A percentile compares a stretch with the other conserved stretches of the same genome.
These are phyloP conservation scores for Nannochloris sp. DNA, from an alignment of 139 green algal genomes.

Conservation along the genomic window DNA sequence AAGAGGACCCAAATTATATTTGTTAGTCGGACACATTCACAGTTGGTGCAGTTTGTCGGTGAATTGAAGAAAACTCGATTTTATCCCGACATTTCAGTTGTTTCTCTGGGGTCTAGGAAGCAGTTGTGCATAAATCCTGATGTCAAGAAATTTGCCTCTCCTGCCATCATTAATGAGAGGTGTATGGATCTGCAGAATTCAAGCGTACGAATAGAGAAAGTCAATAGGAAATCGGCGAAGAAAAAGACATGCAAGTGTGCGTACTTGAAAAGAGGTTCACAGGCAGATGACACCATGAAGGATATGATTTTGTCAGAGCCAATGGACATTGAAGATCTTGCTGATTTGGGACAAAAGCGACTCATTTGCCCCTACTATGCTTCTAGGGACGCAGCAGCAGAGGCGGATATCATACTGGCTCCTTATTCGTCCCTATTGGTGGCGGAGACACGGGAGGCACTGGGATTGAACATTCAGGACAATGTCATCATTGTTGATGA, in stretches of 20 bases:
- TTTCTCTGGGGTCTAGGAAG: slow-evolving; percentile 53
- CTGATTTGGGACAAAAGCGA: slow-evolving; percentile 23
- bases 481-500: slow-evolving; percentile 90
- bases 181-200: slow-evolving; percentile 78
- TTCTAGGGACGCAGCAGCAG: slow-evolving; percentile 39
- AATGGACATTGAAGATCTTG: slow-evolving; percentile 91
- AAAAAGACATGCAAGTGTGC: slow-evolving; percentile 16
- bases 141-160: slow-evolving; percentile 36
- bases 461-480: slow-evolving; percentile 54
- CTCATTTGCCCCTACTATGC: slow-evolving; percentile 87
- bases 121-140: slow-evolving; percentile 82
- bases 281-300: slow-evolving; percentile 12
- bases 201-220: slow-evolving; percentile 3
- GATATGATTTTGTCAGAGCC: slow-evolving; percentile 48
- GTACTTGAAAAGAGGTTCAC: slow-evolving; percentile 15
- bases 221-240: background rate
- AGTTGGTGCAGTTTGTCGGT: slow-evolving; percentile 80
- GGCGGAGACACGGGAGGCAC: slow-evolving; percentile 39
- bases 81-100: slow-evolving; percentile 42
- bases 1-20: slow-evolving; percentile 76
- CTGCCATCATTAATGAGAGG: slow-evolving; percentile 70
- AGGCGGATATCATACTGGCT: slow-evolving; percentile 81
- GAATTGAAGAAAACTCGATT: slow-evolving; percentile 69
- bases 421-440: slow-evolving; percentile 65
- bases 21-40: slow-evolving; percentile 88